These are phyloP conservation scores for Rosa lucieae DNA, from an alignment of 306 rosid species.

Conservation along the genomic window DNA sequence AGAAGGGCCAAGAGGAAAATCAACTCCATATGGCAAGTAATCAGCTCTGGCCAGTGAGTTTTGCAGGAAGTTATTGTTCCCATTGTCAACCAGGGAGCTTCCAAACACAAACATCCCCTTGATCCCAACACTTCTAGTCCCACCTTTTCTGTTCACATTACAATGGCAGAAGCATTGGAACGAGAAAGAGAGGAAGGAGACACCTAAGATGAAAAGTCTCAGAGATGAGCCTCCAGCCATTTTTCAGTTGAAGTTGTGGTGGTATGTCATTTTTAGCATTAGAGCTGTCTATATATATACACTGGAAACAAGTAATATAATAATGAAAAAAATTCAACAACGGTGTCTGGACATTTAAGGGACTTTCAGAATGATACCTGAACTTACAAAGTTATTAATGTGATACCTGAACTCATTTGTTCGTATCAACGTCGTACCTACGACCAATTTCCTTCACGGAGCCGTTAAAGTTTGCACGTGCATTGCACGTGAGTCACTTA, in stretches of 20 bases:
- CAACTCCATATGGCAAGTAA: constrained; percentile 48
- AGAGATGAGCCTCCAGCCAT: constrained; percentile 3
- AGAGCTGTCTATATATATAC: neutral
- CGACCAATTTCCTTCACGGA: no score
- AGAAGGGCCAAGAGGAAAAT: constrained; percentile 43
- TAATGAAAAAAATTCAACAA: no score
- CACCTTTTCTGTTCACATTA: neutral
- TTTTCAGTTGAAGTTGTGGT: neutral
- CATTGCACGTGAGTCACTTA: no score
- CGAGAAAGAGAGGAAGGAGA: constrained; percentile 13
- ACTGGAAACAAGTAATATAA: neutral
- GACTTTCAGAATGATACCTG: no score
- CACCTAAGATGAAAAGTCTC: neutral
- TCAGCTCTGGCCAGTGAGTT: constrained; percentile 42
- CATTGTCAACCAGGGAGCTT: constrained; percentile 55
- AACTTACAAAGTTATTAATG: no score
- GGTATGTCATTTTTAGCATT: neutral
- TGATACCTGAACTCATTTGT: no score
- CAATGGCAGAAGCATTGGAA: constrained; percentile 2
- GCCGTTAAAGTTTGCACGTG: no score
- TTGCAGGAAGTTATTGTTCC: constrained; percentile 47
- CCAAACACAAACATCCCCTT: constrained; percentile 56
- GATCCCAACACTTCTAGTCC: neutral
- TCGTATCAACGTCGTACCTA: no score
- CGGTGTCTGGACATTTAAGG: no score